phyloP scores from a whole-genome alignment of 1,139 yeast species.

The Nakaseomyces uthaithaninus region DNA sequence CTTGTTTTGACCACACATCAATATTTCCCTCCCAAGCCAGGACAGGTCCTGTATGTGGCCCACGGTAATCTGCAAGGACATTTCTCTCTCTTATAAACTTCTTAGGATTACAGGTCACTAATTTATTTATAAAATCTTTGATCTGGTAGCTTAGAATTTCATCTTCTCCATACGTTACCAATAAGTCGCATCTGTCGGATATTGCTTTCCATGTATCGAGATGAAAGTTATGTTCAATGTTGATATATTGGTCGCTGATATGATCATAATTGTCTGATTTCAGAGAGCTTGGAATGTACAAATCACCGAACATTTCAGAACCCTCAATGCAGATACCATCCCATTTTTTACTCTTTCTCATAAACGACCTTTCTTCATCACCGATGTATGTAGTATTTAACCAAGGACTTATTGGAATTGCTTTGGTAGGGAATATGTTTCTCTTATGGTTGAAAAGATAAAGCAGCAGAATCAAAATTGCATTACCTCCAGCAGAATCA shows the following conservation, averaged over 20 bases:
- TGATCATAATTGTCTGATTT: neutral
- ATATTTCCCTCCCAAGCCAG: constrained; percentile 8
- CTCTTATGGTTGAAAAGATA: constrained; percentile 11
- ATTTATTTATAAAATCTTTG: constrained; percentile 13
- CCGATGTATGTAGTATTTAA: constrained; percentile 17
- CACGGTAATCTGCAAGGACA: constrained; percentile 13
- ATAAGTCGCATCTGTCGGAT: constrained; percentile 12
- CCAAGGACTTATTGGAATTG: constrained; percentile 26
- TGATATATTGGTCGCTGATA: constrained; percentile 15
- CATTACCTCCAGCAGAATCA: constrained; percentile 28
- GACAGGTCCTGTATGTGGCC: constrained; percentile 19
- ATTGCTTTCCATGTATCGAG: constrained; percentile 16
- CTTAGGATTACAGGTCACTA: constrained; percentile 7
- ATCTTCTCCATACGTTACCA: constrained; percentile 20
- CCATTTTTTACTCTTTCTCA: constrained; percentile 2
- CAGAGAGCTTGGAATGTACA: constrained; percentile 10
- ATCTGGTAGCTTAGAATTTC: constrained; percentile 22
- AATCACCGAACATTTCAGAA: constrained; percentile 13
- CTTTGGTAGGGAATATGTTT: constrained; percentile 17
- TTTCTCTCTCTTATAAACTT: constrained; percentile 10
- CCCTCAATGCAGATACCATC: constrained; percentile 19
- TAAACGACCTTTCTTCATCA: constrained; percentile 7
- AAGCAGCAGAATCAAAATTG: constrained; percentile 16
- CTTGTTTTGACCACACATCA: constrained; percentile 9
- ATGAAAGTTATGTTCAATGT: constrained; percentile 20